phyloP scores from a whole-genome alignment of 129 eudicot species.

The Centaurea solstitialis region DNA sequence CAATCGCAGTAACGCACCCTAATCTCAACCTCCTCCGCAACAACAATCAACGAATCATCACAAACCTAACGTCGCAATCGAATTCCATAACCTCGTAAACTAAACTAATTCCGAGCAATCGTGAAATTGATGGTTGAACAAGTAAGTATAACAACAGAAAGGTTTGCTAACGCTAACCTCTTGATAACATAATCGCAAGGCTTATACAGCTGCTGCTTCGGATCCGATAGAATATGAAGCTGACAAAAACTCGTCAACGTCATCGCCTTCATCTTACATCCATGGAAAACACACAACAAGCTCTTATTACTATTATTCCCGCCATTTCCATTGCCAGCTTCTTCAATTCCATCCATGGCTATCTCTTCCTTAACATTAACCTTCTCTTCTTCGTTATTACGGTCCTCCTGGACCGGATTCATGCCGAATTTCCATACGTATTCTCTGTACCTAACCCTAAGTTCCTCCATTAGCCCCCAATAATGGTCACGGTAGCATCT shows the following conservation, averaged over 20 bases:
- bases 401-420: conserved; percentile 37
- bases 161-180: conserved; percentile 35
- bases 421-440: conserved; percentile 57
- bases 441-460: conserved; percentile 39
- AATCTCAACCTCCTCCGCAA: too few species aligned
- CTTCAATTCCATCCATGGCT: conserved; percentile 6
- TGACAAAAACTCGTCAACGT: conserved; percentile 50
- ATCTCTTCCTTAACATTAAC: conserved; percentile 4
- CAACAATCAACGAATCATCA: too few species aligned
- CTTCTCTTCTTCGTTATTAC: conserved; percentile 23
- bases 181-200: conserved; percentile 46
- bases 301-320: background rate
- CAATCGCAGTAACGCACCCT: too few species aligned
- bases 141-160: background rate
- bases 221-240: conserved; percentile 47
- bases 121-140: background rate
- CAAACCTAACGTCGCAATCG: too few species aligned
- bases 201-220: conserved; percentile 57
- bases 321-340: conserved; percentile 18
- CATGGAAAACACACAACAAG: conserved; percentile 32
- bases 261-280: conserved; percentile 56
- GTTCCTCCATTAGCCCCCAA: conserved; percentile 57
- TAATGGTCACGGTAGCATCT: conserved; percentile 47
- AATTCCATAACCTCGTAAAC: too few species aligned
- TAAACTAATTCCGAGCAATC: background rate